A percentile compares a stretch with the other conserved stretches of the same genome.
phyloP scores from a whole-genome alignment of 2,329 filamentous ascomycete species.

The Aspergillus unguis region DNA sequence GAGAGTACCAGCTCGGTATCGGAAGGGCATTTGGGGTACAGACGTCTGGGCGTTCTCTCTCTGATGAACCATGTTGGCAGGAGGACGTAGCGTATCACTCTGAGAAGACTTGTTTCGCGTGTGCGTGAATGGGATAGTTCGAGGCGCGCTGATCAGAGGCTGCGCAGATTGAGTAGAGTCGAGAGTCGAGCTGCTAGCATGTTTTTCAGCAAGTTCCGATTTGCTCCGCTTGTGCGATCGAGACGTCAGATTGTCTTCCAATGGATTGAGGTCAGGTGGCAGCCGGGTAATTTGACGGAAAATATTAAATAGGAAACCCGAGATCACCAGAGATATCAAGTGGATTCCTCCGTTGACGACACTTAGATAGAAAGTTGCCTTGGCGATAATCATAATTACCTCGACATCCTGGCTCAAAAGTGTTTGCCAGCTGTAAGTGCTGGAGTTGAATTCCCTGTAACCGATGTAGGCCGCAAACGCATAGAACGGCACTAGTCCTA shows the following conservation, averaged over 20 bases:
- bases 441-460: slow-evolving; percentile 48
- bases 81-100: slow-evolving; percentile 52
- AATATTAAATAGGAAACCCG: slow-evolving; percentile 69
- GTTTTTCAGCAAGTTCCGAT: slow-evolving; percentile 60
- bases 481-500: slow-evolving; percentile 62
- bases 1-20: slow-evolving; percentile 26
- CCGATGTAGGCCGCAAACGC: slow-evolving; percentile 57
- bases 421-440: slow-evolving; percentile 61
- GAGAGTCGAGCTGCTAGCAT: slow-evolving; percentile 52
- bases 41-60: slow-evolving; percentile 50
- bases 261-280: slow-evolving; percentile 92
- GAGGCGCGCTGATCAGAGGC: slow-evolving; percentile 41
- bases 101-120: slow-evolving; percentile 65
- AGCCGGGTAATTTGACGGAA: slow-evolving; percentile 79
- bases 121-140: slow-evolving; percentile 73
- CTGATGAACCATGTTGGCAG: slow-evolving; percentile 48
- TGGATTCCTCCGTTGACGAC: slow-evolving; percentile 66
- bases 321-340: slow-evolving; percentile 65
- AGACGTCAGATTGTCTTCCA: slow-evolving; percentile 80
- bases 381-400: slow-evolving; percentile 58
- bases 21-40: slow-evolving; percentile 30
- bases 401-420: slow-evolving; percentile 56
- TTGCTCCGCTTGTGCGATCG: slow-evolving; percentile 71
- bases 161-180: slow-evolving; percentile 43
- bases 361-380: slow-evolving; percentile 66